These are phyloP conservation scores for Linnemannia hyalina DNA, from an alignment of 192 early-diverging fungal species.

Conservation along the genomic window DNA sequence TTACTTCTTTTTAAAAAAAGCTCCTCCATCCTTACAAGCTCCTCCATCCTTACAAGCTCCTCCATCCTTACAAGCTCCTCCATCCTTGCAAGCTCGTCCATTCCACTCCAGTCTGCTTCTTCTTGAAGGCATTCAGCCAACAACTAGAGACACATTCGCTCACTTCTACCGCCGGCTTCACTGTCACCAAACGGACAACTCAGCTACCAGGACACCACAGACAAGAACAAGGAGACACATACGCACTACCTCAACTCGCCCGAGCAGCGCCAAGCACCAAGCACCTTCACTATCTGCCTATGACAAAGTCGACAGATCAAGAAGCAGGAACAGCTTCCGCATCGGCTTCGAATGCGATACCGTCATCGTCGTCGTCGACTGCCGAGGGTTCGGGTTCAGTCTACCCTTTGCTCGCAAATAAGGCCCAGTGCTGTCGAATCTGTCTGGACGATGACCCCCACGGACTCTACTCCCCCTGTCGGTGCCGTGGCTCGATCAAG, in stretches of 20 bases:
- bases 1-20: not conserved
- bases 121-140: not conserved
- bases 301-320: not conserved
- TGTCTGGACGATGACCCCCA: slow-evolving; percentile 55
- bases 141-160: not conserved
- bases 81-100: not conserved
- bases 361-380: not conserved
- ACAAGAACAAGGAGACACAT: not conserved
- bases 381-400: not conserved
- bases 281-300: not conserved
- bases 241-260: not conserved
- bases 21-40: not conserved
- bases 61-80: not conserved
- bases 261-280: not conserved
- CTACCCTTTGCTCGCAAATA: slow-evolving; percentile 24
- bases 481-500: slow-evolving; percentile 54
- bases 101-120: not conserved
- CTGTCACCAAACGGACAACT: too few species aligned
- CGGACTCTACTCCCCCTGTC: slow-evolving; percentile 44
- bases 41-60: not conserved
- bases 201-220: too few species aligned
- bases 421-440: slow-evolving; percentile 42
- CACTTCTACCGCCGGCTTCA: not conserved
- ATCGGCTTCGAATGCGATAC: not conserved
- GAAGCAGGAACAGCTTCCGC: not conserved